Evolutionary conservation across 2,329 filamentous ascomycete genomes (phyloP).

Genomic region (Pseudogymnoascus sp.): DNA sequence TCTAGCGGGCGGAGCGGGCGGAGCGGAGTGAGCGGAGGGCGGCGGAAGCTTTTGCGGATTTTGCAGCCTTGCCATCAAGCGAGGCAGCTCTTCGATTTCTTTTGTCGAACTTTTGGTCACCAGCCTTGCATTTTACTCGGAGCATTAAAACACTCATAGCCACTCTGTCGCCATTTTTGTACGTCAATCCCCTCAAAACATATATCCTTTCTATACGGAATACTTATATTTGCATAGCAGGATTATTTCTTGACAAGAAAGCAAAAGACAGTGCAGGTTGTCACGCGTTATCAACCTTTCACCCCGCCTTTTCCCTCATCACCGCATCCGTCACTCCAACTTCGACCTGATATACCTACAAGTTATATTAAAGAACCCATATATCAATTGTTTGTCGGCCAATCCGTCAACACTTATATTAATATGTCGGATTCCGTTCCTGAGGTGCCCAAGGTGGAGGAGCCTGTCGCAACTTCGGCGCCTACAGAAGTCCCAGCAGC

Average conservation of each 20-base stretch:
- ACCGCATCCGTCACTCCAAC: background rate
- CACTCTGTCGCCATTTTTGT: background rate
- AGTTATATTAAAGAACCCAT: background rate
- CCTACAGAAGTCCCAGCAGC: background rate
- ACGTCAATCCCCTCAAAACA: background rate
- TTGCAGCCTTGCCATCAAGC: slow-evolving; percentile 8
- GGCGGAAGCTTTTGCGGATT: background rate
- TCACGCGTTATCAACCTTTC: slow-evolving; percentile 1
- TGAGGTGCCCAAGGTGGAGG: background rate
- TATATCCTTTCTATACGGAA: background rate
- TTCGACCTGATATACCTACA: background rate
- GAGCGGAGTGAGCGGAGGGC: background rate
- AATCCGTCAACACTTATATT: background rate
- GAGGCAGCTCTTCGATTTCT: background rate
- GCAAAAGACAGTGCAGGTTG: slow-evolving; percentile 4
- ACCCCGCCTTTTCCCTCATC: slow-evolving; percentile 1
- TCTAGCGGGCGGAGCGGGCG: slow-evolving; percentile 5
- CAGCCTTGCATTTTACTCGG: slow-evolving; percentile 7
- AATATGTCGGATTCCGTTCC: slow-evolving; percentile 5
- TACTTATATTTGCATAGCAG: background rate
- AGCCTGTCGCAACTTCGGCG: background rate
- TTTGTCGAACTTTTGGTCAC: slow-evolving; percentile 9
- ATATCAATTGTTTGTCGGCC: background rate
- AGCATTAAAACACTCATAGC: slow-evolving; percentile 3
- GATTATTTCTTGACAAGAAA: slow-evolving; percentile 2